phyloP scores from a whole-genome alignment of 1,139 yeast genomes.

The Eremothecium gossypii region DNA sequence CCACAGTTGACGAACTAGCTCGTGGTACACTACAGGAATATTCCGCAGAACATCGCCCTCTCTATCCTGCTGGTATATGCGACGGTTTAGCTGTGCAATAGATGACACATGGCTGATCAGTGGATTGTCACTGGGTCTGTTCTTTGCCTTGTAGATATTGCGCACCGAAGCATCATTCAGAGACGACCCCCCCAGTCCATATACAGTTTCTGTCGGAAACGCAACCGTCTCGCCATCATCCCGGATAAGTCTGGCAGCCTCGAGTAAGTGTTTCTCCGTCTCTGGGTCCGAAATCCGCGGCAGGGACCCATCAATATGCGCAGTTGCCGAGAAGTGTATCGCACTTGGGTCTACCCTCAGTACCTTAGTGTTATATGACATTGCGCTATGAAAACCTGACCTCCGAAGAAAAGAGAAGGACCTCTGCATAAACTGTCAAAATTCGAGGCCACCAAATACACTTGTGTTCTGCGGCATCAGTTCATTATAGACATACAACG shows the following conservation, averaged over 20 bases:
- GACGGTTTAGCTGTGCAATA: constrained; percentile 55
- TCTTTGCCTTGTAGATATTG: constrained; percentile 76
- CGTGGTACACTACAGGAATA: constrained; percentile 59
- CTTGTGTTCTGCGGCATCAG: too few species aligned
- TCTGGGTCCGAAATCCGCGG: constrained; percentile 43
- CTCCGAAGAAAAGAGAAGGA: neutral
- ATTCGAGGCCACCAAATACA: neutral
- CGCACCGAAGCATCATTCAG: constrained; percentile 61
- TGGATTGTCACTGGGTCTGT: constrained; percentile 93
- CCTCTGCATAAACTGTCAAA: neutral
- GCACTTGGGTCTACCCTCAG: constrained; percentile 38
- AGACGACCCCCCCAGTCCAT: constrained; percentile 89
- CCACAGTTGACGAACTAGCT: constrained; percentile 66
- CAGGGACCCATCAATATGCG: constrained; percentile 27
- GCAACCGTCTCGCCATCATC: constrained; percentile 60
- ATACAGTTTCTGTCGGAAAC: constrained; percentile 95
- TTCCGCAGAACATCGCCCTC: constrained; percentile 21
- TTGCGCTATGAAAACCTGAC: neutral
- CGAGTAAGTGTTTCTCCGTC: constrained; percentile 41
- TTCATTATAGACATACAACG: too few species aligned
- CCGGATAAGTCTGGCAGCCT: constrained; percentile 51
- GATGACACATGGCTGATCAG: constrained; percentile 84
- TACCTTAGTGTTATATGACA: constrained; percentile 32
- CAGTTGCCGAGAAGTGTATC: constrained; percentile 33
- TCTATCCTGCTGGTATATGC: constrained; percentile 30